phyloP scores from a whole-genome alignment of 2,329 filamentous ascomycete species.

The Ascochyta clinopodiicola region DNA sequence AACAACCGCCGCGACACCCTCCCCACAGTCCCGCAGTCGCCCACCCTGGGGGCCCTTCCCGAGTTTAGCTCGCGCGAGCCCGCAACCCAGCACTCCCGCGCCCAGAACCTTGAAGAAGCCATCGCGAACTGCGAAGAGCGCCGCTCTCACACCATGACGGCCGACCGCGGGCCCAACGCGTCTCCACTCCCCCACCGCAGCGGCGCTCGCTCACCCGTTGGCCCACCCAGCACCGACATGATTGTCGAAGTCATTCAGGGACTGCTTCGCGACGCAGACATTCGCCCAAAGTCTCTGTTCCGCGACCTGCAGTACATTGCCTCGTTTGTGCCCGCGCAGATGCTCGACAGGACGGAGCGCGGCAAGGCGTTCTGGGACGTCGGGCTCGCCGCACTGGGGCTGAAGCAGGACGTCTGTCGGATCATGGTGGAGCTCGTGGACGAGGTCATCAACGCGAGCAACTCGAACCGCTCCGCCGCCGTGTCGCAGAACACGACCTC shows the following conservation, averaged over 20 bases:
- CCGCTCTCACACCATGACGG: constrained; percentile 63
- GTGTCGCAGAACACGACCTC: constrained; percentile 37
- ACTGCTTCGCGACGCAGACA: constrained; percentile 53
- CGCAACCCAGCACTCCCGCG: constrained; percentile 50
- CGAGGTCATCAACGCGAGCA: constrained; percentile 67
- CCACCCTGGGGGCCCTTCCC: constrained; percentile 53
- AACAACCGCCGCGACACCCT: constrained; percentile 50
- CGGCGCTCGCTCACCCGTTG: constrained; percentile 46
- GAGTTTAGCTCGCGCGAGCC: constrained; percentile 55
- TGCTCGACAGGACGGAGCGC: constrained; percentile 63
- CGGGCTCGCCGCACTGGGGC: constrained; percentile 81
- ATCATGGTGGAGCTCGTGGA: constrained; percentile 82
- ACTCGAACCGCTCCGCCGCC: constrained; percentile 64
- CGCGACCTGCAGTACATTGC: constrained; percentile 63
- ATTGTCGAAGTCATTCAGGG: constrained; percentile 52
- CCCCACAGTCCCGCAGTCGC: constrained; percentile 53
- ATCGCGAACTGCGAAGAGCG: constrained; percentile 75
- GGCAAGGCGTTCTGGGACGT: constrained; percentile 90
- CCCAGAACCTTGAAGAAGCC: constrained; percentile 66
- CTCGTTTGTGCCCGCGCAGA: constrained; percentile 64
- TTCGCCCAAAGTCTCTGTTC: constrained; percentile 57
- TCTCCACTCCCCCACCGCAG: constrained; percentile 47
- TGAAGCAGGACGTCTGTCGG: constrained; percentile 86
- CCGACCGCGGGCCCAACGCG: constrained; percentile 41
- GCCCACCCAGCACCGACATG: constrained; percentile 52